Base-by-base conservation (phyloP, 768 basidiomycete genomes). In the Tulasnella sp. region DNA sequence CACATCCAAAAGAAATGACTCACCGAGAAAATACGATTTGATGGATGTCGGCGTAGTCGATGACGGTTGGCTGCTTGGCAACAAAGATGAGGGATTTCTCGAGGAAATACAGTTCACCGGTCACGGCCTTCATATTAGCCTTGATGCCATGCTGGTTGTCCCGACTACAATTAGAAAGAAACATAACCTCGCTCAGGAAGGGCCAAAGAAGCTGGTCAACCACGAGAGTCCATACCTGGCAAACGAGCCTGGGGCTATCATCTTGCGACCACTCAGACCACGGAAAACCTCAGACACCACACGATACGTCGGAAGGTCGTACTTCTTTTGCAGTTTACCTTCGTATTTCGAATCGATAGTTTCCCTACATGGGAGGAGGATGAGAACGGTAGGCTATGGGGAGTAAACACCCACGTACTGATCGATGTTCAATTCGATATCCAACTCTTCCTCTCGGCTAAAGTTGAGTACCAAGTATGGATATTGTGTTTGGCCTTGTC, bases 401-500 rank as follows among this genome's bases (percentile, higher is more conserved):
- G 82, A 16, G 80, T 48, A 58, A 24, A 58, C 46, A 72, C 9
- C 42, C 14, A 86, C 94, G 78, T 86, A 97, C 96, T 98, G 96
- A 60, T 90, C 88, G 89, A 99, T 91, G 84, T 97, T 98, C 48
- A 99, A 87, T 85, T 98, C 96, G 7, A 96, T 95, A 37, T 97
- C 97, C 81, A 96, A 96, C 86, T 98, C 96, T 85, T 99, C 98
- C 83, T 98, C 97, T 80, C 94, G 90, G n/a, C 92, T 93, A 86
- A 98, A 99, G 83, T 98, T 97, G 93, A 98, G 97, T 79, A 99
- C 97, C 31, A 99, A 88, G 85, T 98, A 99, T 80, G 97, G 97
- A 86, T 99, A 99, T 69, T 96, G 90, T 1, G 98, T 99, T 85
- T 99, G 98, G 75, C 98, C 98, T 89, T 99, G 98, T 72, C 97